Evolutionary conservation across 352 stramenopile genomes (phyloP), one percentile per base, ranked within the genome.

Genomic region (Lagenidium giganteum): DNA sequence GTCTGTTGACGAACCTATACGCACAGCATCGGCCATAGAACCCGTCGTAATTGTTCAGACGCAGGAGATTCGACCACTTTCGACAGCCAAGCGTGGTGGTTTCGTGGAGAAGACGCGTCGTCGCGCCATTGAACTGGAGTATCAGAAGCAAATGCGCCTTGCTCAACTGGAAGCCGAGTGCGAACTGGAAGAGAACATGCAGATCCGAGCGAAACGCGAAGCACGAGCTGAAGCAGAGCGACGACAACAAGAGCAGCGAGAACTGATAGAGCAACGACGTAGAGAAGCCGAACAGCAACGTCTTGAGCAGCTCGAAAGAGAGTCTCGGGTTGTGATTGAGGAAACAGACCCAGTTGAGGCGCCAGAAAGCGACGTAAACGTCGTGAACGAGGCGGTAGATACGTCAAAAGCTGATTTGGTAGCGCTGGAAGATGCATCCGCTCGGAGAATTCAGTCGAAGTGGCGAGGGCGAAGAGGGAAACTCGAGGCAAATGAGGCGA

Each of bases 101-200:
- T 83, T 87, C 35, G 75, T 87, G 5, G 58, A 64, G 3, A 84
- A 81, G 42, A 78, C 70, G 5, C 52, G 70, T 11, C 59, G 63
- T 9, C 50, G 60, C 22, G 75, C 75, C 7, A 52, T 81, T 4
- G 71, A 87, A 50, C 60, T 68, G 5, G 72, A 84, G 30, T 83
- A 84, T 32, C 73, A 70, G 34, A 85, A 84, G 35, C 72, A 88
- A 40, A 44, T 84, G 33, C 75, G 72, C 5, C 54, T 88, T 6
- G 76, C 70, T 18, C 59, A 88, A 39, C 54, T 88, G 1, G 70
- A 88, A 39, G 70, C 69, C 2, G 70, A 88, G 47, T 88, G 76
- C 33, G 76, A 88, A 38, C 42, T 88, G 16, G 71, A 88, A 44
- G 76, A 88, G 41, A 88, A 88, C 31, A 39, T 88, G 25, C 65